Conservation (phyloP, 371 early-diverging fungal genomes). For the Actinomucor elegans region DNA sequence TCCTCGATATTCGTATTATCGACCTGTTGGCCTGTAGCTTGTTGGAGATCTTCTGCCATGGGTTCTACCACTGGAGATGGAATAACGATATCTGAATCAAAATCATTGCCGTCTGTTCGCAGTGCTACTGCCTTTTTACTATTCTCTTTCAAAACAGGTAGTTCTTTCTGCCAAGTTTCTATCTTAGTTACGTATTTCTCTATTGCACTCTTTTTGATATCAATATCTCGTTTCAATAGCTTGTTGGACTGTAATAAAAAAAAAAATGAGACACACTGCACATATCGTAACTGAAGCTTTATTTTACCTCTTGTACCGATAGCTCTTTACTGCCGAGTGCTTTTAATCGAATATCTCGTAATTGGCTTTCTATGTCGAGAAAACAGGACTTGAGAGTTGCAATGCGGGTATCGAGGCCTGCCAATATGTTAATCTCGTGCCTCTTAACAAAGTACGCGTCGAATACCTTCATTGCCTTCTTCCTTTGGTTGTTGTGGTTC, state of each 20-base stretch:
- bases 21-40: not conserved
- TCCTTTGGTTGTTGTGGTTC: conserved; percentile 24
- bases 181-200: conserved; percentile 19
- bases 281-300: not conserved
- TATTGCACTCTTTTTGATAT: conserved; percentile 22
- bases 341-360: conserved; percentile 30
- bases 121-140: conserved; percentile 12
- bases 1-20: not conserved
- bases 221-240: conserved; percentile 24
- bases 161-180: conserved; percentile 20
- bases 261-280: not conserved
- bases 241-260: conserved; percentile 12
- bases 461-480: conserved; percentile 10
- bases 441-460: too few species aligned
- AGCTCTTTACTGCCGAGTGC: conserved; percentile 26
- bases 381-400: conserved; percentile 19
- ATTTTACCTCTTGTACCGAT: conserved; percentile 28
- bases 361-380: conserved; percentile 26
- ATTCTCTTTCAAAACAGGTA: conserved; percentile 18
- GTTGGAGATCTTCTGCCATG: too few species aligned
- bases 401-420: conserved; percentile 15
- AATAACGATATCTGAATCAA: conserved; percentile 11
- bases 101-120: conserved; percentile 14
- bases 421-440: not conserved
- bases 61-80: too few species aligned